Base-by-base conservation (phyloP, 1,284 basidiomycete species). In the Puccinia novopanici region DNA sequence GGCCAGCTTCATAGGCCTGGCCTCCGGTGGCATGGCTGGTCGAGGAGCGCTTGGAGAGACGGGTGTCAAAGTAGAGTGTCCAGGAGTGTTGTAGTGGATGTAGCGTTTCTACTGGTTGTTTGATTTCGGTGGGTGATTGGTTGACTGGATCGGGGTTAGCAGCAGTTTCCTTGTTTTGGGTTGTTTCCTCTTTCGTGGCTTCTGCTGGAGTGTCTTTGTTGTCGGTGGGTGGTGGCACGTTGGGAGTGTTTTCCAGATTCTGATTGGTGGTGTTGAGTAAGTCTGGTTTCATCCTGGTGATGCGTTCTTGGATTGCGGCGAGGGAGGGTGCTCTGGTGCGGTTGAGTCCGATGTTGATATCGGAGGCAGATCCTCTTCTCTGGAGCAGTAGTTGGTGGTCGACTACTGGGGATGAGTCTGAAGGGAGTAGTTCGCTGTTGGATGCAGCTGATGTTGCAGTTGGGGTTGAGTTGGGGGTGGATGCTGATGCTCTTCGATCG, bases 21-120 rank as follows among this genome's bases (percentile, higher is more conserved):
- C 90, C 88, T 82, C 91, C 91, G 34, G 81, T 73, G 15, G 89
- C 88, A 27, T 86, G 76, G 82, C n/a, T 30, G 45, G 45, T 27
- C 10, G 75, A 45, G 3, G 63, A 52, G 2, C 55, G 42, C 34
- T 63, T 54, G 22, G 63, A 63, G 57, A 90, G 86, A 87, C 94
- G 94, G 19, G 91, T 90, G 85, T 97, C 94, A 85, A 93, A 93
- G 86, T 90, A 95, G 79, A 96, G 88, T 4, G 93, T 94, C 93
- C 92, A n/a, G n/a, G n/a, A n/a, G n/a, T n/a, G n/a, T n/a, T n/a
- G n/a, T n/a, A n/a, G n/a, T n/a, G n/a, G n/a, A 96, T 79, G 89
- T 24, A 68, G 13, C 0, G 34, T 17, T 52, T 67, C 40, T 34
- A 24, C 2, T 2, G 59, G 54, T 63, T 34, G 24, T n/a, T 1